These are phyloP conservation scores for Inga laurina DNA, from an alignment of 306 rosid genomes.

Conservation along the genomic window DNA sequence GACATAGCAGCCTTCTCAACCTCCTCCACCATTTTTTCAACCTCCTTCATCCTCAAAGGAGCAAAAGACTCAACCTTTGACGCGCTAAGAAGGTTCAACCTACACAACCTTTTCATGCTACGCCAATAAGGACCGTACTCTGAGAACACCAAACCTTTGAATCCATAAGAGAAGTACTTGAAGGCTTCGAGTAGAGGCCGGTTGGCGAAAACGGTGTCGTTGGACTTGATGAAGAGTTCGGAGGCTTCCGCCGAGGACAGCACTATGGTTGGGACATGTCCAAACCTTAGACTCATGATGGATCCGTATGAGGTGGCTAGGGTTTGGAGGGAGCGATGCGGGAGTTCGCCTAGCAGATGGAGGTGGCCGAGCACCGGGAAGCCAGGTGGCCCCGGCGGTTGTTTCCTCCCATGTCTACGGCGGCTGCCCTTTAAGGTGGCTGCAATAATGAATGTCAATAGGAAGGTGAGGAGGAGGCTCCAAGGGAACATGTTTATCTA, in stretches of 20 bases:
- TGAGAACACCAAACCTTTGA: background rate
- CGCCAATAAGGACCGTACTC: slow-evolving; percentile 10
- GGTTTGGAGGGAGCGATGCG: slow-evolving; percentile 11
- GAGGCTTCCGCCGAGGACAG: background rate
- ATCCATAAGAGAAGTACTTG: slow-evolving; percentile 8
- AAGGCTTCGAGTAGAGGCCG: slow-evolving; percentile 1
- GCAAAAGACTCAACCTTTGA: slow-evolving; percentile 10
- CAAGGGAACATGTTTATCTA: background rate
- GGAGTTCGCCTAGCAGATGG: background rate
- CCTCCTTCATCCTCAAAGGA: slow-evolving; percentile 14
- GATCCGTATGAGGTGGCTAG: slow-evolving; percentile 2
- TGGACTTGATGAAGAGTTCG: slow-evolving; percentile 2
- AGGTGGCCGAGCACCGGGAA: slow-evolving; percentile 5
- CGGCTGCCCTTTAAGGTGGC: background rate
- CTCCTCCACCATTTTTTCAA: background rate
- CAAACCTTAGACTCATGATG: slow-evolving; percentile 5
- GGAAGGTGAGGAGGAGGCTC: background rate
- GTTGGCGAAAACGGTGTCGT: background rate
- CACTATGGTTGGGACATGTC: background rate
- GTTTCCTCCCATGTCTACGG: background rate
- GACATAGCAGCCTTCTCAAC: background rate
- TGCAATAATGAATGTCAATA: background rate
- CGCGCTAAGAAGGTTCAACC: background rate
- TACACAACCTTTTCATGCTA: background rate
- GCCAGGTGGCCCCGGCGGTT: background rate